Evolutionary conservation across 352 stramenopile species (phyloP), one percentile per base, ranked within the genome.

Genomic region (Phytophthora colocasiae): DNA sequence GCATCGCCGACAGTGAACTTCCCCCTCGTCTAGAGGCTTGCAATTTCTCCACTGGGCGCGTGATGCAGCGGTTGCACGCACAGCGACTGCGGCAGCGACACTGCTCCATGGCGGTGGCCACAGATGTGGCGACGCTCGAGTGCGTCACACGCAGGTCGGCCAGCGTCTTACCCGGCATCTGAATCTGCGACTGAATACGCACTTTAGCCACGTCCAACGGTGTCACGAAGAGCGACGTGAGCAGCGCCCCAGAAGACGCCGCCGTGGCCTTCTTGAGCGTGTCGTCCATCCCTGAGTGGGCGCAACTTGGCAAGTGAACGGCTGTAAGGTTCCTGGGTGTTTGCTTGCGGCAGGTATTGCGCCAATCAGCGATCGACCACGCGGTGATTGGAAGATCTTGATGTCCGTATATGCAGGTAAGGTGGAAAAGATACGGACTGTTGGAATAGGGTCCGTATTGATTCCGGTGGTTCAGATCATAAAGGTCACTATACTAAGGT

Each of bases 161-260:
- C 14, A 72, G 57, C 53, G 63, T 36, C 47, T 64, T 73, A 19
- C 32, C 29, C 36, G n/a, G 15, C 26, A 68, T 63, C 22, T 75
- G 73, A 38, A 91, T 73, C 69, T 95, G 86, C 24, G 85, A 78
- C 67, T 95, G 87, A 39, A 95, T 79, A 34, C 87, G 87, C 45
- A 93, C 84, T 56, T 95, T 95, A 45, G 80, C 87, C 31, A 95
- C 87, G 58, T 95, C 87, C 40, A 95, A 53, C n/a, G 87, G 87
- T 36, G 83, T 95, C 32, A 92, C 83, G 58, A 95, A 93, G n/a
- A 95, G 69, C 59, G 86, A 95, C 64, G 86, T 92, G 32, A 93
- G 58, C 34, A 93, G 69, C 46, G 85, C 86, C 39, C 86, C 86
- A 0, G 70, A 73, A 19, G 86, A 93, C 15, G 86, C 86, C 24